Percentiles rank a stretch among this genome's conserved stretches.
Conservation (phyloP, 2,329 filamentous ascomycete genomes). For the Myriosclerotinia curreyana region DNA sequence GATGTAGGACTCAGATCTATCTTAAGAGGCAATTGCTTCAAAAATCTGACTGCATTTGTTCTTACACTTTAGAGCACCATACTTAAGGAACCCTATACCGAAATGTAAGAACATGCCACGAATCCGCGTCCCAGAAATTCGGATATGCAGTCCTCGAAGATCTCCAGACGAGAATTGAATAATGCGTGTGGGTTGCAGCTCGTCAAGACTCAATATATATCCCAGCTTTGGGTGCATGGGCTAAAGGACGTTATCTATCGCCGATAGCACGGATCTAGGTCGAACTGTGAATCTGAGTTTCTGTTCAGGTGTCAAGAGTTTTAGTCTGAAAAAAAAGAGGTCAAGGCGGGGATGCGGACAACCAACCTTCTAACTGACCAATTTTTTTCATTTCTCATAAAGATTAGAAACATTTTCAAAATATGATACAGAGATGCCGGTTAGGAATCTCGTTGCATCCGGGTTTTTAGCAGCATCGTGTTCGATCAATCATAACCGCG, state of each 20-base stretch:
- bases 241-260: not conserved
- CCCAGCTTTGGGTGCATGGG: not conserved
- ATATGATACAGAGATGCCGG: not conserved
- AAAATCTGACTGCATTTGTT: not conserved
- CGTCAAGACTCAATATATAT: not conserved
- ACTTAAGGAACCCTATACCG: not conserved
- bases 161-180: not conserved
- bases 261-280: too few relatives aligned
- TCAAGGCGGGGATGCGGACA: not conserved
- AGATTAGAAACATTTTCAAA: not conserved
- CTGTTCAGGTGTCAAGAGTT: too few relatives aligned
- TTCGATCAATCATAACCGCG: too few relatives aligned
- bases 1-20: not conserved
- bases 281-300: not conserved
- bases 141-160: not conserved
- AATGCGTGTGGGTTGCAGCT: not conserved
- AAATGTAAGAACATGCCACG: not conserved
- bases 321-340: slow-evolving; percentile 12
- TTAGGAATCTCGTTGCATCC: not conserved
- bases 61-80: not conserved
- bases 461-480: not conserved
- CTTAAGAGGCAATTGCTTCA: not conserved
- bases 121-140: not conserved
- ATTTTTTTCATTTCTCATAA: not conserved
- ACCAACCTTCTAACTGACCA: not conserved